Evolutionary conservation across 2,329 filamentous ascomycete species (phyloP), one percentile per base, ranked within the genome.

Genomic region (Blastomyces gilchristii): DNA sequence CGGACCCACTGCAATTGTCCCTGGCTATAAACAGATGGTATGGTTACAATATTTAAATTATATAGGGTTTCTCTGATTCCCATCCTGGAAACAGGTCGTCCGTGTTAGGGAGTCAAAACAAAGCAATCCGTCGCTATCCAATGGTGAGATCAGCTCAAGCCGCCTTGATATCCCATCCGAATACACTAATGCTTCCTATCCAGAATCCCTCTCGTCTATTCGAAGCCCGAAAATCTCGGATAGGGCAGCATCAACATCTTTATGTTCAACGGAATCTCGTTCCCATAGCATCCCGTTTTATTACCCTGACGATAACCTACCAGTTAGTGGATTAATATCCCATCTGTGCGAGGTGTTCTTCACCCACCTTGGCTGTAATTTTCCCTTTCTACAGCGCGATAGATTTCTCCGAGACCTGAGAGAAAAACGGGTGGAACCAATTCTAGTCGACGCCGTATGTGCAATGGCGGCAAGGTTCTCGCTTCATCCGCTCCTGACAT

Each of bases 21-120:
- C 91, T 1, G 91, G 91, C 28, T 95, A 91, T 77, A 95, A 95
- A 75, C 90, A 95, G 74, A 95, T 95, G 90, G 89, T 95, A 34
- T 25, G 68, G 57, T 54, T n/a, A 43, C n/a, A 8, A 54, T 8
- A 37, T 39, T 18, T 28, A 2, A 43, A 53, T 8, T 53, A 16
- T 56, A 6, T 61, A 6, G n/a, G 25, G 43, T 50, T 41, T 47
- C 58, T 59, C 70, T 73, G 62, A 73, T 63, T 6, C n/a, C n/a
- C 87, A 89, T 64, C 87, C 45, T 88, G 34, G n/a, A 28, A 37
- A 43, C 57, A 76, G 75, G 72, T 77, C 62, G 75, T 77, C 31
- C 75, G 76, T 62, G 85, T 92, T 39, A 83, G 87, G 64, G 86
- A 88, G 45, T 74, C 74, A 22, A 72, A 73, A 63, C 76, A 72